These are phyloP conservation scores for Saccharomycodes ludwigii DNA, from an alignment of 805 yeast species.

Conservation along the genomic window DNA sequence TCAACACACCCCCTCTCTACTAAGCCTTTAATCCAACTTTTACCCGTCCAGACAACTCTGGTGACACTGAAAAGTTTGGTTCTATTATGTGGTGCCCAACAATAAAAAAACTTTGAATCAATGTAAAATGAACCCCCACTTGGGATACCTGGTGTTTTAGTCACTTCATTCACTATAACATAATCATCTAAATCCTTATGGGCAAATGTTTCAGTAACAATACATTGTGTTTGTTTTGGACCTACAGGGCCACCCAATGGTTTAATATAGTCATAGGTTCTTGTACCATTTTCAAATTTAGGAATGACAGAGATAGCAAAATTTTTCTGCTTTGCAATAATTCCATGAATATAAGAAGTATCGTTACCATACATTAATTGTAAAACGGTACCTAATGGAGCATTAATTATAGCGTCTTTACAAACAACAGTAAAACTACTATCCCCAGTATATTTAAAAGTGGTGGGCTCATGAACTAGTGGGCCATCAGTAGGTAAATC, in stretches of 20 bases:
- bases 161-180: slow-evolving; percentile 36
- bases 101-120: slow-evolving; percentile 41
- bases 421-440: slow-evolving; percentile 39
- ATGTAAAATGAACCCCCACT: slow-evolving; percentile 60
- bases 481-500: slow-evolving; percentile 25
- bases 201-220: slow-evolving; percentile 43
- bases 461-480: slow-evolving; percentile 33
- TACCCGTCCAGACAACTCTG: slow-evolving; percentile 57
- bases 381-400: slow-evolving; percentile 57
- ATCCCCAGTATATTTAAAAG: slow-evolving; percentile 29
- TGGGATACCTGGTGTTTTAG: slow-evolving; percentile 66
- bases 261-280: slow-evolving; percentile 45
- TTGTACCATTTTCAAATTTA: slow-evolving; percentile 26
- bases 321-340: slow-evolving; percentile 49
- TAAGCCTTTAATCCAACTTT: slow-evolving; percentile 64
- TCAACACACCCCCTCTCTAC: slow-evolving; percentile 66
- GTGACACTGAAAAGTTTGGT: slow-evolving; percentile 39
- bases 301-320: slow-evolving; percentile 42
- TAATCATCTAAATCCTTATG: slow-evolving; percentile 31
- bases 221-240: slow-evolving; percentile 60
- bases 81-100: slow-evolving; percentile 51
- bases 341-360: slow-evolving; percentile 31
- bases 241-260: slow-evolving; percentile 55
- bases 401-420: slow-evolving; percentile 37
- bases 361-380: slow-evolving; percentile 51